A percentile compares a stretch with the other conserved stretches of the same genome.
Evolutionary conservation across 2,329 filamentous ascomycete species (phyloP).

Genomic region (Chaetomiaceae sp.): DNA sequence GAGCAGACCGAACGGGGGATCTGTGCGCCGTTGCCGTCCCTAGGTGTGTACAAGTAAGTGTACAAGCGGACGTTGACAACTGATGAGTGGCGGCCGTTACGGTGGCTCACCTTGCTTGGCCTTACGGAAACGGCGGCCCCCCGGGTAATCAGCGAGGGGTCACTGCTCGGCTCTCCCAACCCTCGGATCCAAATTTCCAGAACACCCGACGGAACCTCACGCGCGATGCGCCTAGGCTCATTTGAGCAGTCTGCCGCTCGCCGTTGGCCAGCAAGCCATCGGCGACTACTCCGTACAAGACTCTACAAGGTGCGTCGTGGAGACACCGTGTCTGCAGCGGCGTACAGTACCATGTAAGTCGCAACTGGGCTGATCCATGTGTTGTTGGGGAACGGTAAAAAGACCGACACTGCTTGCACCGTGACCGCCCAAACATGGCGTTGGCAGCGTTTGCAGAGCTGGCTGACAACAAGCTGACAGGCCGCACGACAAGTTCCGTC

Average conservation of each 20-base stretch:
- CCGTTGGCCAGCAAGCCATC: constrained; percentile 1
- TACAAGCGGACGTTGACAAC: not conserved
- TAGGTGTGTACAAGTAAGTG: too few species aligned
- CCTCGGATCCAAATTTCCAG: constrained; percentile 24
- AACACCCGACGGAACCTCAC: constrained; percentile 18
- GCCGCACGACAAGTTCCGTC: not conserved
- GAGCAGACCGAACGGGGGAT: too few species aligned
- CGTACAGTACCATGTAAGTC: too few species aligned
- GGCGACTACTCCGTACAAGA: constrained; percentile 1
- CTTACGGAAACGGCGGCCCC: constrained; percentile 8
- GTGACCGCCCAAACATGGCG: too few species aligned
- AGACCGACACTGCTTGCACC: too few species aligned
- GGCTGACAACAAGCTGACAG: not conserved
- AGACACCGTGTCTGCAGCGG: too few species aligned
- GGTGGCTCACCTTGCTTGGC: not conserved
- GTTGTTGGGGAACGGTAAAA: too few species aligned
- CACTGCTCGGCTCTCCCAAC: constrained; percentile 8
- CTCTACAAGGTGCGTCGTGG: constrained; percentile 8
- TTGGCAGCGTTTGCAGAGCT: not conserved
- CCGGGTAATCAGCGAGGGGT: constrained; percentile 1
- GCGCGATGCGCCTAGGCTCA: constrained; percentile 18
- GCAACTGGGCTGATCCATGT: too few species aligned
- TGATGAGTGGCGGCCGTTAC: not conserved
- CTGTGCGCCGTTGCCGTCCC: not conserved
- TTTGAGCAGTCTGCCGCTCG: constrained; percentile 5